Evolutionary conservation across 1,284 basidiomycete species (phyloP), one percentile per base, ranked within the genome.

Genomic region (Malassezia pachydermatis): DNA sequence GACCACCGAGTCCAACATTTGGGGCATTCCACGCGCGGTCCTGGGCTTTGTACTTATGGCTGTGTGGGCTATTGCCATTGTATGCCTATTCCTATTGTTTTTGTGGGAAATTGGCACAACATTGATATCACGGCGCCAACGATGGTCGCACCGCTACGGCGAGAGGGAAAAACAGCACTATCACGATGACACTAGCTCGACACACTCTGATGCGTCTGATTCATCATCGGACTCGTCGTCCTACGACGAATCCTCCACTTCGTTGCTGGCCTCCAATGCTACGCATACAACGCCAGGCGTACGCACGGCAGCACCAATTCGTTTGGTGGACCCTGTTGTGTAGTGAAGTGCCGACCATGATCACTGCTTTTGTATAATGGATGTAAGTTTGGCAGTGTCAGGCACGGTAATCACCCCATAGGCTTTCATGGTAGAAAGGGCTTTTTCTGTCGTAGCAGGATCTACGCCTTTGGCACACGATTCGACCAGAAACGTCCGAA

Each of bases 401-500:
- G 8, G 23, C 22, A 17, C 28, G n/a, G 22, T 10, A 42, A 10
- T n/a, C 11, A 43, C 30, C 13, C 32, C 41, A 23, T 51, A 51
- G 14, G 30, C 36, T 11, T 20, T 36, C 48, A 51, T 51, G 17
- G 29, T 34, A 4, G 24, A 16, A 8, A 28, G 16, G 2, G 49
- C 49, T 16, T 34, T n/a, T 16, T n/a, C 14, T 3, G 49, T 46
- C 14, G 49, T 36, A 2, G 24, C 19, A 3, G 43, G 5, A n/a
- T 41, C 44, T n/a, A 58, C 56, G 16, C 59, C 59, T 7, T 48
- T 24, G 11, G 50, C 37, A 13, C 37, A 54, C 28, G 57, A 48
- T 6, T 36, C 19, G 16, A 75, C 60, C 6, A 78, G 68, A 34
- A 65, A 64, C n/a, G 75, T 74, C 37, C 60, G 57, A 59, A 76